phyloP scores from a whole-genome alignment of 371 early-diverging fungal genomes.

The Mucor indicus region DNA sequence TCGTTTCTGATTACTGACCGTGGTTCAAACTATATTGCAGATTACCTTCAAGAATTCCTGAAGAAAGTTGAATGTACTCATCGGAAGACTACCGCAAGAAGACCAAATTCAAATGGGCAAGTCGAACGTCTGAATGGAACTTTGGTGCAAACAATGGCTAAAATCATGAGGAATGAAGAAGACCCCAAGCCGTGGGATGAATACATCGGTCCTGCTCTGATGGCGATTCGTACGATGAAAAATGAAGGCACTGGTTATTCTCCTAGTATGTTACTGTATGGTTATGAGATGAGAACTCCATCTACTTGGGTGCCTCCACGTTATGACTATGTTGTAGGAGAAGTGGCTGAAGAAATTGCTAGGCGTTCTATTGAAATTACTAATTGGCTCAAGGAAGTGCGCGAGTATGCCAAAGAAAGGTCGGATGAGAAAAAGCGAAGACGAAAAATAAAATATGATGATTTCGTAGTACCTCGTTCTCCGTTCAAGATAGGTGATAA shows the following conservation, averaged over 20 bases:
- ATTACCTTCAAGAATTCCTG: not conserved
- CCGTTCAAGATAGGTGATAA: constrained; percentile 4
- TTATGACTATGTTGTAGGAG: constrained; percentile 9
- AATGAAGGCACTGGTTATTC: constrained; percentile 13
- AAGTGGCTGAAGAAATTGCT: not conserved
- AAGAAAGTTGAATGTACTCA: constrained; percentile 14
- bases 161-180: constrained; percentile 1
- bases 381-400: no score
- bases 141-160: not conserved
- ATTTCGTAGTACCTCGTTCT: not conserved
- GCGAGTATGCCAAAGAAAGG: no score
- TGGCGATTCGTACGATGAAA: constrained; percentile 2
- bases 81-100: constrained; percentile 17
- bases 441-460: not conserved
- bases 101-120: constrained; percentile 30
- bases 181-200: constrained; percentile 1
- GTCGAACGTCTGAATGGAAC: constrained; percentile 36
- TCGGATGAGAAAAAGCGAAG: not conserved
- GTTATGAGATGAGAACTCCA: constrained; percentile 14
- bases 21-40: constrained; percentile 20
- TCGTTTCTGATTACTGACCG: constrained; percentile 16
- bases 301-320: constrained; percentile 12
- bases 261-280: constrained; percentile 15
- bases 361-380: no score
- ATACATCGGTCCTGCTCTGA: not conserved